Conservation (phyloP, 805 yeast genomes). For the Candida yuanshanica region DNA sequence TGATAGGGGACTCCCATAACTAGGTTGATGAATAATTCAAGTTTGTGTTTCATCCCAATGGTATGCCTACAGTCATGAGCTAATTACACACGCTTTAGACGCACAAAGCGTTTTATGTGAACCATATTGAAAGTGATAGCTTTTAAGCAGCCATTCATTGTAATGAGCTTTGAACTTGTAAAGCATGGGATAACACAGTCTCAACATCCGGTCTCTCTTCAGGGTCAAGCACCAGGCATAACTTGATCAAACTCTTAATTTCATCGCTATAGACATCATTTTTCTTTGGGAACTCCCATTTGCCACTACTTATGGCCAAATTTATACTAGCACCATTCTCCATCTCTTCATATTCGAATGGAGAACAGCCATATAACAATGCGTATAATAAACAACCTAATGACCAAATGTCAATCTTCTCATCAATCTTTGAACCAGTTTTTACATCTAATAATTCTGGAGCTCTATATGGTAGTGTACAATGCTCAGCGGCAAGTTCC, state of each 20-base stretch:
- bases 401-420: constrained; percentile 86
- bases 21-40: too few relatives aligned
- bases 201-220: constrained; percentile 57
- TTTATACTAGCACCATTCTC: constrained; percentile 78
- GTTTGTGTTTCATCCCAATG: too few relatives aligned
- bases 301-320: constrained; percentile 59
- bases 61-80: too few relatives aligned
- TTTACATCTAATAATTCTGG: constrained; percentile 83
- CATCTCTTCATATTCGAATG: constrained; percentile 79
- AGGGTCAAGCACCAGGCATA: constrained; percentile 62
- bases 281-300: constrained; percentile 30
- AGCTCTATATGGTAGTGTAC: constrained; percentile 82
- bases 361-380: constrained; percentile 72
- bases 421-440: constrained; percentile 59
- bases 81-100: too few relatives aligned
- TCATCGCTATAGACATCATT: constrained; percentile 41
- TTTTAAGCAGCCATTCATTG: too few relatives aligned
- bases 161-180: constrained; percentile 30
- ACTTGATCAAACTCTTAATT: constrained; percentile 48
- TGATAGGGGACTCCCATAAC: too few relatives aligned
- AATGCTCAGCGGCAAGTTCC: constrained; percentile 78
- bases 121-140: too few relatives aligned
- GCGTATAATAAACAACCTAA: constrained; percentile 81
- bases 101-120: too few relatives aligned
- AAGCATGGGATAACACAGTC: constrained; percentile 45